A percentile compares a stretch with the other conserved stretches of the same genome.
These are phyloP conservation scores for Mariannaea sp. DNA, from an alignment of 2,329 filamentous ascomycete genomes.

Conservation along the genomic window DNA sequence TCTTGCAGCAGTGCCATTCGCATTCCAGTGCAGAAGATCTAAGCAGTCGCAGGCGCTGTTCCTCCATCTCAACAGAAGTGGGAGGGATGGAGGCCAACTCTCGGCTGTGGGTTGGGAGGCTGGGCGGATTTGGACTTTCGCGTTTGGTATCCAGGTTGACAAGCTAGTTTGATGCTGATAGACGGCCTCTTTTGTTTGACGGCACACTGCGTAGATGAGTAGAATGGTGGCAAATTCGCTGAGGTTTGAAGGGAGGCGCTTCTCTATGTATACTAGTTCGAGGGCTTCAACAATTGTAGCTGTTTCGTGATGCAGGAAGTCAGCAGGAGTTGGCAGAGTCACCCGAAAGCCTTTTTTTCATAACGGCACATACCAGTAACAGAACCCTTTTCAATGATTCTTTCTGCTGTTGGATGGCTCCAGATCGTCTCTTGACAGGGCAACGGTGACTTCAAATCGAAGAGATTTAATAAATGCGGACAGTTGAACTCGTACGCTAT, in stretches of 20 bases:
- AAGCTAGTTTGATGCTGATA: constrained; percentile 18
- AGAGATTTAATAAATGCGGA: not conserved
- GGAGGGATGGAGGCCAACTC: constrained; percentile 22
- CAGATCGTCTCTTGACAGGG: not conserved
- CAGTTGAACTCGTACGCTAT: constrained; percentile 1
- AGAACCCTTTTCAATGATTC: not conserved
- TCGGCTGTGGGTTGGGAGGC: constrained; percentile 5
- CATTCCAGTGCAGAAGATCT: constrained; percentile 29
- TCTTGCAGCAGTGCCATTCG: constrained; percentile 23
- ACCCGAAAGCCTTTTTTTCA: not conserved
- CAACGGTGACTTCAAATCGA: not conserved
- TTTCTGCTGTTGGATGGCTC: not conserved
- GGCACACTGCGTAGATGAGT: constrained; percentile 22
- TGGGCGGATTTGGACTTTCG: constrained; percentile 18
- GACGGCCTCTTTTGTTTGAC: constrained; percentile 19
- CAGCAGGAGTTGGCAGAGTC: too few relatives aligned
- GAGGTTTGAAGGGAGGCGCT: constrained; percentile 21
- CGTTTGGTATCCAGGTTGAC: constrained; percentile 24
- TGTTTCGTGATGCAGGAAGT: not conserved
- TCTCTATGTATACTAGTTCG: constrained; percentile 26
- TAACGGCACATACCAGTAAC: not conserved
- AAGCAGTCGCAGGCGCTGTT: constrained; percentile 28
- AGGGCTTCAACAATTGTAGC: constrained; percentile 20
- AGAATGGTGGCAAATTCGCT: constrained; percentile 23
- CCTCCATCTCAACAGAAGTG: constrained; percentile 26